Evolutionary conservation across 2,329 filamentous ascomycete species (phyloP).

Genomic region (Neofusicoccum ribis): DNA sequence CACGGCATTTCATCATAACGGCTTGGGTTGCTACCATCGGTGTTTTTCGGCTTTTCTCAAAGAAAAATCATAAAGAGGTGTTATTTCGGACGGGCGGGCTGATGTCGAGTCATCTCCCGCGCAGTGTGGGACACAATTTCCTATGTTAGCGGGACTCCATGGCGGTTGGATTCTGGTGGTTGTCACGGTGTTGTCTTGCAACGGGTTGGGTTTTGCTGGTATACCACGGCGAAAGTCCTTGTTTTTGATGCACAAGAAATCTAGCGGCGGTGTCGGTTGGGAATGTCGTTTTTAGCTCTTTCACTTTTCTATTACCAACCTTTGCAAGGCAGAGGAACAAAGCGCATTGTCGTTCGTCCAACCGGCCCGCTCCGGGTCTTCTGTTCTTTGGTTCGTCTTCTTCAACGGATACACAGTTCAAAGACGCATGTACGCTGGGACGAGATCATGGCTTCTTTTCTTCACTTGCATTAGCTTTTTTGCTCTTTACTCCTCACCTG

Average conservation of each 20-base stretch:
- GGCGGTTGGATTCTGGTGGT: constrained; percentile 18
- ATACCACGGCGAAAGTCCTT: constrained; percentile 40
- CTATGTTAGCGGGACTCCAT: constrained; percentile 35
- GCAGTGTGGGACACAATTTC: constrained; percentile 37
- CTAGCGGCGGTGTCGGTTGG: constrained; percentile 39
- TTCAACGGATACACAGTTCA: constrained; percentile 17
- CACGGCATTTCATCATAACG: constrained; percentile 27
- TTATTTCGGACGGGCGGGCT: constrained; percentile 19
- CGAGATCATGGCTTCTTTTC: constrained; percentile 28
- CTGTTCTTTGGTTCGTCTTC: constrained; percentile 18
- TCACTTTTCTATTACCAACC: constrained; percentile 5
- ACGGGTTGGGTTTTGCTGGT: constrained; percentile 29
- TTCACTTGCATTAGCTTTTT: constrained; percentile 24
- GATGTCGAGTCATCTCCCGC: constrained; percentile 16
- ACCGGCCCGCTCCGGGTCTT: constrained; percentile 14
- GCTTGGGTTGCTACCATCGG: constrained; percentile 28
- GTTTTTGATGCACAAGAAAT: constrained; percentile 30
- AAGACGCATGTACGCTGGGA: constrained; percentile 38
- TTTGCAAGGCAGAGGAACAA: constrained; percentile 17
- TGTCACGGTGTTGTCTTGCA: constrained; percentile 21
- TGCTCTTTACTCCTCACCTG: background rate
- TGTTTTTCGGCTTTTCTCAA: constrained; percentile 19
- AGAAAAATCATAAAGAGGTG: constrained; percentile 22
- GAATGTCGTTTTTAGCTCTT: constrained; percentile 15
- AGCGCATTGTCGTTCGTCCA: constrained; percentile 11